Percentiles rank a stretch among this genome's conserved stretches.
These are phyloP conservation scores for Pythium dissotocum DNA, from an alignment of 352 stramenopile species.

Conservation along the genomic window DNA sequence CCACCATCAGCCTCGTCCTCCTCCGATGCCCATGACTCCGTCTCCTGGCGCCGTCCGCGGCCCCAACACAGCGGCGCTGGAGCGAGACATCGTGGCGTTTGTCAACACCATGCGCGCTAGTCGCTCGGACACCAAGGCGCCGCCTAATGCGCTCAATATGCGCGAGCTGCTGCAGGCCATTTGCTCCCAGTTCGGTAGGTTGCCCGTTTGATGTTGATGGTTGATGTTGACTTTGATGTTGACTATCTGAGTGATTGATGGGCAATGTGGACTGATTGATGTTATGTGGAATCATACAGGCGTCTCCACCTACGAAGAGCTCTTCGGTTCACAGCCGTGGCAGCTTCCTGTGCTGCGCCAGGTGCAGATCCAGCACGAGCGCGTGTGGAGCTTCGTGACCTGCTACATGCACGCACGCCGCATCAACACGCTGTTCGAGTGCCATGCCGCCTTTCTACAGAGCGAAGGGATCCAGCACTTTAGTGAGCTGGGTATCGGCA, in stretches of 20 bases:
- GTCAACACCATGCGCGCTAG: slow-evolving; percentile 51
- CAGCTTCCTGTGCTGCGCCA: slow-evolving; percentile 55
- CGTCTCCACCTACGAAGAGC: slow-evolving; percentile 52
- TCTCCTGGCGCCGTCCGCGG: not conserved
- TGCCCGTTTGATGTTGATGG: too few relatives aligned
- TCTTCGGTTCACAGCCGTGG: slow-evolving; percentile 42
- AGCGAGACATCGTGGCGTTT: slow-evolving; percentile 63
- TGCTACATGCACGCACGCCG: slow-evolving; percentile 74
- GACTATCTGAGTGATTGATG: not conserved
- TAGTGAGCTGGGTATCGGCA: slow-evolving; percentile 70
- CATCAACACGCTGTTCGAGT: slow-evolving; percentile 77
- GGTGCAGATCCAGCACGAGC: slow-evolving; percentile 66
- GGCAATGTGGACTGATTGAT: not conserved
- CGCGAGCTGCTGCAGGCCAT: slow-evolving; percentile 49
- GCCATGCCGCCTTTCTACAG: slow-evolving; percentile 59
- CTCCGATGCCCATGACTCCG: not conserved
- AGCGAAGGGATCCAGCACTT: slow-evolving; percentile 71
- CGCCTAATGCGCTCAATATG: slow-evolving; percentile 61
- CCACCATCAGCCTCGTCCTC: slow-evolving; percentile 1
- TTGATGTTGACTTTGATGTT: too few relatives aligned
- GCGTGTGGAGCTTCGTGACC: slow-evolving; percentile 80
- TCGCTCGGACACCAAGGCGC: slow-evolving; percentile 46
- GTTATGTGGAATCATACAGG: slow-evolving; percentile 29
- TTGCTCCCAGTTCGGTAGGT: slow-evolving; percentile 66
- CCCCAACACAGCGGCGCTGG: slow-evolving; percentile 15